Evolutionary conservation across 2,329 filamentous ascomycete genomes (phyloP).

Genomic region (Sarocladium brachiariae): DNA sequence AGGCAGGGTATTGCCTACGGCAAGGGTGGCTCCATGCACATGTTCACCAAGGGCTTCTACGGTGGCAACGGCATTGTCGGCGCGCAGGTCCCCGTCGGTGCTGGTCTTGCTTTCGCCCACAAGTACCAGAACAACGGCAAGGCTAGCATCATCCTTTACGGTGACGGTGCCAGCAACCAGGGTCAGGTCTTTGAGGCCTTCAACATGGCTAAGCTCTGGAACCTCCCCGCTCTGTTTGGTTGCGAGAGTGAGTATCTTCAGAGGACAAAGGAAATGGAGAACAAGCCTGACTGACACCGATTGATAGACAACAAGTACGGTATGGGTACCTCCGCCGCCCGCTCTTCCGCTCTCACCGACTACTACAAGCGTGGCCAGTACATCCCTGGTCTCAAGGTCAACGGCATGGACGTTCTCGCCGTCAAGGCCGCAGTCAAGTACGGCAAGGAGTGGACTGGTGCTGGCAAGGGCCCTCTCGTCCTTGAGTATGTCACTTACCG

Average conservation of each 20-base stretch:
- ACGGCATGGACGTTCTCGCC: conserved; percentile 98
- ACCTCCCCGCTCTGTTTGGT: conserved; percentile 88
- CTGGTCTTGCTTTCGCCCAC: conserved; percentile 93
- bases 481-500: conserved; percentile 99
- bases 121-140: conserved; percentile 87
- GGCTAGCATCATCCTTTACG: conserved; percentile 84
- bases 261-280: not conserved
- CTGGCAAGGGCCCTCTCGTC: conserved; percentile 87
- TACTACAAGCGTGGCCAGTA: conserved; percentile 99
- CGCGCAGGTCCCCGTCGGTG: conserved; percentile 95
- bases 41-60: conserved; percentile 98
- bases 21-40: conserved; percentile 99
- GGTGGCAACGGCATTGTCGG: conserved; percentile 99
- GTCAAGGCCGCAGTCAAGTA: conserved; percentile 95
- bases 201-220: conserved; percentile 99
- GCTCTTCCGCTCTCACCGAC: conserved; percentile 91
- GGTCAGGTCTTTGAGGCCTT: conserved; percentile 99
- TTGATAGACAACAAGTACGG: conserved; percentile 96
- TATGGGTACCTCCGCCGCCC: conserved; percentile 95
- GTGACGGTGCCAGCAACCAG: conserved; percentile 98
- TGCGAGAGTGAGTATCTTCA: conserved; percentile 79
- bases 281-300: conserved; percentile 14
- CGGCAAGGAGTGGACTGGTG: conserved; percentile 78
- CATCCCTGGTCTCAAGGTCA: conserved; percentile 98
- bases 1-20: conserved; percentile 96